Evolutionary conservation across 176 grass and related monocot species (phyloP).

Genomic region (Phoenix roebelenii): DNA sequence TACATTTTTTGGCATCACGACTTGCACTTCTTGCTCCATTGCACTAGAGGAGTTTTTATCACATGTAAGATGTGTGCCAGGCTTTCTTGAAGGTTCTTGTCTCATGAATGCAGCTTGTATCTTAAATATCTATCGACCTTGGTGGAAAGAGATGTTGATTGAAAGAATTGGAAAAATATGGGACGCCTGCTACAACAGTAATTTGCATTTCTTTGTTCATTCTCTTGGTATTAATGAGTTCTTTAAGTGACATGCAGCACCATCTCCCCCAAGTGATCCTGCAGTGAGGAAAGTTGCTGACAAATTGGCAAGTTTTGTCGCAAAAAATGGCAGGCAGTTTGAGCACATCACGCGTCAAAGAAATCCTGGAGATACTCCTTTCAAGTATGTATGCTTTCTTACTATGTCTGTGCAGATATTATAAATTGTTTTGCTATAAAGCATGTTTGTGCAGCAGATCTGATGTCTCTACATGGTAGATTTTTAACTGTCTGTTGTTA

Average conservation of each 20-base stretch:
- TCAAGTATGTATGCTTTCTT: constrained; percentile 47
- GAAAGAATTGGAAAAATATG: constrained; percentile 62
- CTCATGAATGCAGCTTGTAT: constrained; percentile 45
- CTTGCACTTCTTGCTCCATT: too few relatives aligned
- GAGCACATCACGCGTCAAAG: constrained; percentile 85
- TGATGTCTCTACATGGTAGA: too few relatives aligned
- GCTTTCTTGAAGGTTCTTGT: constrained; percentile 40
- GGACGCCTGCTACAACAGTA: constrained; percentile 54
- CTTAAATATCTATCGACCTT: constrained; percentile 44
- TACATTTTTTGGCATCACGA: too few relatives aligned
- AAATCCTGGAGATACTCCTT: constrained; percentile 93
- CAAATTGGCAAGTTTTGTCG: constrained; percentile 86
- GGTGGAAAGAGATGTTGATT: constrained; percentile 54
- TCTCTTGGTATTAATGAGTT: constrained; percentile 65
- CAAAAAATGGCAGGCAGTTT: constrained; percentile 89
- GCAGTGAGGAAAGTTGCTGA: constrained; percentile 88
- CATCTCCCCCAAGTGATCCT: constrained; percentile 71
- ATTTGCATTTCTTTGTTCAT: constrained; percentile 66
- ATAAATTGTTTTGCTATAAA: too few relatives aligned
- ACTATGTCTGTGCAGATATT: background rate
- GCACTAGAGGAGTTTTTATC: background rate
- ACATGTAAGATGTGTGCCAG: constrained; percentile 6
- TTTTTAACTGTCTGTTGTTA: too few relatives aligned
- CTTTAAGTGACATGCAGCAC: constrained; percentile 99
- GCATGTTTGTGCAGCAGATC: too few relatives aligned